Evolutionary conservation across 129 eudicot species (phyloP), one percentile per base, ranked within the genome.

Genomic region (Centella asiatica): DNA sequence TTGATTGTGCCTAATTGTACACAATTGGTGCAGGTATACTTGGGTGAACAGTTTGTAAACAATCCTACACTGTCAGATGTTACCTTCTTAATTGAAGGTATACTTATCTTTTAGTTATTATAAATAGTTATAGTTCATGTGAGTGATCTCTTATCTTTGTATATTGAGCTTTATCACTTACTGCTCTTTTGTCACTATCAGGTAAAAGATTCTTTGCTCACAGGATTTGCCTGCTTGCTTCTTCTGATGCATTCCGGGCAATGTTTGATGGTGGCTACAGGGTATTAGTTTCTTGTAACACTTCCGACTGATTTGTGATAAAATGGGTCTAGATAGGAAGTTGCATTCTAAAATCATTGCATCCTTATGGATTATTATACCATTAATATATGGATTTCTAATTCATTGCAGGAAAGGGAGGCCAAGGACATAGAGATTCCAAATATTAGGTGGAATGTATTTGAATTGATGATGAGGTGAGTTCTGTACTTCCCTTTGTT

Each of bases 401-500:
- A 47, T 25, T 49, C 22, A 1, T 51, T 76, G 63, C 72, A 87
- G 99, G 99, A 88, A 66, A 88, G 77, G 76, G 96, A 85, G 77
- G 96, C 92, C 28, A 78, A 76, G 55, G 92, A 82, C 62, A 64
- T 90, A n/a, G 80, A 82, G 73, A 93, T 93, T 63, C 92, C 99
- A 18, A 80, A 93, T 65, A 93, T 93, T 53, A 77, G 73, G 63
- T 87, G 96, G 96, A 88, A 82, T 54, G 85, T 90, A 52, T 93
- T 93, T 74, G 96, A 93, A 74, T 67, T 82, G 70, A 93, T 93
- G 99, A 87, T 87, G 87, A 93, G 96, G 99, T 86, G 72, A 15
- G 52, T 18, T 67, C 64, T 42, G 26, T 37, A 39, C 34, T 32
- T 47, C 36, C 20, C 6, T 4, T 52, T 20, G 29, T 36, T 23